Evolutionary conservation across 495 filamentous ascomycete species (phyloP), one percentile per base, ranked within the genome.

Genomic region (Penicillium paradoxum): DNA sequence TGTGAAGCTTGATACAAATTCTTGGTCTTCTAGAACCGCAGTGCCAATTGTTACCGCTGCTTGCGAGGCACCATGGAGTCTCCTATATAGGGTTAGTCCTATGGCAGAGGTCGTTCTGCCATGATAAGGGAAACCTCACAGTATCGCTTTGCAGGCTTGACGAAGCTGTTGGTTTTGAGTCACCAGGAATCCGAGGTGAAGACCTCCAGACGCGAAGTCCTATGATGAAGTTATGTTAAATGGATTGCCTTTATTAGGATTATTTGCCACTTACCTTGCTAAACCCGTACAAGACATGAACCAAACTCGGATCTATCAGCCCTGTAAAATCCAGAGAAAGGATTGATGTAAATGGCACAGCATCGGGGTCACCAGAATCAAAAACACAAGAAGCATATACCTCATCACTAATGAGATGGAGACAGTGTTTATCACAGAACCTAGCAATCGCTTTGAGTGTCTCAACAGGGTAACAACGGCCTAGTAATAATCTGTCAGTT

Each of bases 371-470:
- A 6, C 66, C 64, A 0, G 67, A 59, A 17, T 69, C 67, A 56
- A 75, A 85, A 0, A 81, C 69, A 15, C 71, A 78, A 4, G 79
- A 66, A 4, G 79, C 83, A 59, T 84, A 85, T 5, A 85, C 72
- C 56, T 86, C 83, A 53, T 86, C 83, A 41, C 74, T 76, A 33
- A 85, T 76, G 6, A 85, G 59, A 58, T 86, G 83, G 11, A 86
- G 71, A 17, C 62, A 57, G 47, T 83, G 64, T 34, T 72, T 69
- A 8, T 74, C 62, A 48, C 82, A 86, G 40, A 85, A 70, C 6
- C 62, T 64, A 60, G 81, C 66, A 30, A 82, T 71, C 19, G 60
- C 76, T 18, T 66, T 53, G 1, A 85, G 61, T 0, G 73, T 74
- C 17, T 79, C 71, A 10, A 48, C 59, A 0, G 79, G 63, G 54